These are phyloP conservation scores for Wickerhamiella sorbophila DNA, from an alignment of 805 yeast genomes.

Conservation along the genomic window DNA sequence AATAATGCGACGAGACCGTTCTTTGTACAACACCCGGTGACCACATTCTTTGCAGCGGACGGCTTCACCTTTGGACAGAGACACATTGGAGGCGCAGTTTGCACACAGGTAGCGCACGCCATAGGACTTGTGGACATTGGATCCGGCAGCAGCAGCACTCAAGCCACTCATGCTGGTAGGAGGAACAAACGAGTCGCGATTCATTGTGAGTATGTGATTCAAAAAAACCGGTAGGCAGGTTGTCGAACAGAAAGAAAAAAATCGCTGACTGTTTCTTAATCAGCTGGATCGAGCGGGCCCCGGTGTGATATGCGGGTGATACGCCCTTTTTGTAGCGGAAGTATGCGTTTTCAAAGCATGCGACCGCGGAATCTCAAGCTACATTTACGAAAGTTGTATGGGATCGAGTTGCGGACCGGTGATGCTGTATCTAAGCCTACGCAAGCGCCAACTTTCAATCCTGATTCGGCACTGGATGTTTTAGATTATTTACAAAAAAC, in stretches of 20 bases:
- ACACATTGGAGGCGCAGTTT: constrained; percentile 81
- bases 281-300: too few species aligned
- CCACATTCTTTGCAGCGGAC: constrained; percentile 98
- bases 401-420: not conserved
- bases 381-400: not conserved
- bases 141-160: constrained; percentile 69
- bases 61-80: constrained; percentile 85
- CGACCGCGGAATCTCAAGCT: not conserved
- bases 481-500: constrained; percentile 11
- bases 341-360: not conserved
- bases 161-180: constrained; percentile 21
- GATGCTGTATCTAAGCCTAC: not conserved
- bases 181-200: constrained; percentile 26
- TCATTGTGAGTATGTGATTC: too few species aligned
- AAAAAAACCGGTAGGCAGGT: not conserved
- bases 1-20: constrained; percentile 91
- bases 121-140: constrained; percentile 50
- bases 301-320: not conserved
- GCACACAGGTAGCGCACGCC: constrained; percentile 94
- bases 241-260: not conserved
- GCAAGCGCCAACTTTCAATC: not conserved
- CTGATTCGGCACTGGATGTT: constrained; percentile 3
- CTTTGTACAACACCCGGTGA: constrained; percentile 92
- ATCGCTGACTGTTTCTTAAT: not conserved
- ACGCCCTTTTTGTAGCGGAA: not conserved